phyloP scores from a whole-genome alignment of 1,284 basidiomycete genomes.

The Anthracocystis walkeri region DNA sequence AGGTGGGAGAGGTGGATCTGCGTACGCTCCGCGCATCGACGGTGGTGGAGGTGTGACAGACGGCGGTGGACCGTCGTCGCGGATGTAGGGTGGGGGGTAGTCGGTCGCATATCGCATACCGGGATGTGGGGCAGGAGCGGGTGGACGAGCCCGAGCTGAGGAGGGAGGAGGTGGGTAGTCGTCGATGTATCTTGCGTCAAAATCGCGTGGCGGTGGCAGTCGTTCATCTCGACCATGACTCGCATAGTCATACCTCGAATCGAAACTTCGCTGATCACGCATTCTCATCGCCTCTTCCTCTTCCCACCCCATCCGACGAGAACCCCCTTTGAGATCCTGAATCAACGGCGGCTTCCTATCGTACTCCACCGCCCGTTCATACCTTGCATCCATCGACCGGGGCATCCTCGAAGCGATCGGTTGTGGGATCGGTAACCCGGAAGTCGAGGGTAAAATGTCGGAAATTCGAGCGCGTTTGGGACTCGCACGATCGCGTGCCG shows the following conservation, averaged over 20 bases:
- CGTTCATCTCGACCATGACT: constrained; percentile 17
- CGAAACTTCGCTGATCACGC: constrained; percentile 15
- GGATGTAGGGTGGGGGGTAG: constrained; percentile 1
- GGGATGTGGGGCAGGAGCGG: constrained; percentile 4
- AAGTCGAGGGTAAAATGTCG: constrained; percentile 18
- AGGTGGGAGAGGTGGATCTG: too few relatives aligned
- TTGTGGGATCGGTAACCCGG: constrained; percentile 28
- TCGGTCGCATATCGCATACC: constrained; percentile 14
- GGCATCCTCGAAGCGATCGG: constrained; percentile 16
- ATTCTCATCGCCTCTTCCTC: constrained; percentile 26
- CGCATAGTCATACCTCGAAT: constrained; percentile 20
- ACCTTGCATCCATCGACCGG: constrained; percentile 24
- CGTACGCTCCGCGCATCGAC: too few relatives aligned
- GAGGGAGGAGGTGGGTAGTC: constrained; percentile 1
- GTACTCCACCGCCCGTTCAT: constrained; percentile 18
- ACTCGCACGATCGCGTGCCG: constrained; percentile 22
- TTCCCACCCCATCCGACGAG: constrained; percentile 14
- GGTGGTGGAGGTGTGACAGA: too few relatives aligned
- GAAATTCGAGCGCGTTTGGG: constrained; percentile 41
- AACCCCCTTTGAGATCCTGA: constrained; percentile 2
- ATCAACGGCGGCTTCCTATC: constrained; percentile 18
- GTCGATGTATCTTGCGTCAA: constrained; percentile 15
- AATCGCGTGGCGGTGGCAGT: constrained; percentile 12
- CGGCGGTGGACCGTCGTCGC: too few relatives aligned
- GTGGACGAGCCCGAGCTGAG: constrained; percentile 14